phyloP scores from a whole-genome alignment of 805 yeast species.

The Brettanomyces nanus region DNA sequence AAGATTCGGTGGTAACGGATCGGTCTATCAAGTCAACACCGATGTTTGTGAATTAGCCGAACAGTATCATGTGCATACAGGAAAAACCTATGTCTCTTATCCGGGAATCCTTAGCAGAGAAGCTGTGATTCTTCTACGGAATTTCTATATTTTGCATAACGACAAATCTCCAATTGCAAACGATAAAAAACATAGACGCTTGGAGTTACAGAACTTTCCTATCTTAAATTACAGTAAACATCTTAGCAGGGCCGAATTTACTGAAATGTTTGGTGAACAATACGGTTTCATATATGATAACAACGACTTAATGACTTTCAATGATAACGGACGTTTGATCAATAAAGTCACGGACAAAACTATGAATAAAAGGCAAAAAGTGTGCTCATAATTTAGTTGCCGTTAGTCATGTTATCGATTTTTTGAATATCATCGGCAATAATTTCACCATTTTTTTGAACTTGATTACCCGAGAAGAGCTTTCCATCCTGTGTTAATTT shows the following conservation, averaged over 20 bases:
- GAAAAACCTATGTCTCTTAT: slow-evolving; percentile 37
- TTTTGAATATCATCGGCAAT: slow-evolving; percentile 16
- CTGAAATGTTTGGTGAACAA: slow-evolving; percentile 38
- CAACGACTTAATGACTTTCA: slow-evolving; percentile 20
- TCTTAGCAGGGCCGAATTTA: slow-evolving; percentile 43
- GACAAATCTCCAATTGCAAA: slow-evolving; percentile 78
- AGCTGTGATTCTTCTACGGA: slow-evolving; percentile 72
- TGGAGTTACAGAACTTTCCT: slow-evolving; percentile 53
- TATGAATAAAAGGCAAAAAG: background rate
- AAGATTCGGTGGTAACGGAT: slow-evolving; percentile 94
- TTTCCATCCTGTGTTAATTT: slow-evolving; percentile 16
- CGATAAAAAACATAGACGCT: slow-evolving; percentile 58
- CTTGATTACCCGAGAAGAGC: slow-evolving; percentile 18
- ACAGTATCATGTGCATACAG: slow-evolving; percentile 1
- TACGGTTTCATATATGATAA: slow-evolving; percentile 18
- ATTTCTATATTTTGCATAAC: slow-evolving; percentile 81
- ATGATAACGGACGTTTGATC: slow-evolving; percentile 3
- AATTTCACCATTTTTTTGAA: slow-evolving; percentile 19
- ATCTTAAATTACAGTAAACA: slow-evolving; percentile 47
- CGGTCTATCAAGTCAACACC: slow-evolving; percentile 55
- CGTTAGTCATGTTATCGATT: background rate
- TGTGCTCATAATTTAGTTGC: slow-evolving; percentile 1
- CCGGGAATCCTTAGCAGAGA: slow-evolving; percentile 81
- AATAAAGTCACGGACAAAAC: background rate
- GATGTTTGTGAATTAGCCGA: slow-evolving; percentile 23